Base-by-base conservation (phyloP, 495 filamentous ascomycete genomes). In the Xylaria sp. region DNA sequence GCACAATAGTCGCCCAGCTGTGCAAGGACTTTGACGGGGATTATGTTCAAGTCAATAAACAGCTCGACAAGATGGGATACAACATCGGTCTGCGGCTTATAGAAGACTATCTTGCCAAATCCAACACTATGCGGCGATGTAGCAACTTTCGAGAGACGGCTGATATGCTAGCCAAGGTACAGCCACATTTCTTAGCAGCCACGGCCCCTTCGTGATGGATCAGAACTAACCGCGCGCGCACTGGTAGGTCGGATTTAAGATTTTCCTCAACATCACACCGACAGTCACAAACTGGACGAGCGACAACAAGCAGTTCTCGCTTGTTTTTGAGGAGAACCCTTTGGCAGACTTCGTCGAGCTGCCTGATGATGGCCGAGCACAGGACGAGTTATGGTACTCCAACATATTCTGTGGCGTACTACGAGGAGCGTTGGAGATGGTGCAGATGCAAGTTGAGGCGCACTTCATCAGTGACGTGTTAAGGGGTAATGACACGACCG, bases 11-110 rank as follows among this genome's bases (percentile, higher is more conserved):
- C 67, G 92, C 93, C 48, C 96, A 98, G 81, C 87, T 99, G 65
- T 97, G 94, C 83, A 94, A 95, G 79, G 96, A 99, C 85, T 97
- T 92, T 77, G 93, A 97, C 72, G 90, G 89, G 71, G 92, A 98
- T 81, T 99, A 99, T 76, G 86, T 89, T 62, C 93, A 98, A 79
- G 95, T 94, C 79, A 99, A 99, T 83, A 93, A 93, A 82, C 96
- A 99, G 79, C 85, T 99, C 57, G 96, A 99, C 78, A 97, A 94
- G 83, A 99, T 99, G 96, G 96, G 96, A 46, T 97, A 98, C 85
- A 98, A 97, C 74, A 98, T 99, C 70, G 96, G 96, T 9, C 87
- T 98, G 80, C 92, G 96, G 33, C 84, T 99, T 74, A 97, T 99
- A 79, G 96, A 99, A 75, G 96, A 99, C 80, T 99, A 97, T 79